Conservation (phyloP, 441 rosid genomes). For the Pelargonium citronellum region DNA sequence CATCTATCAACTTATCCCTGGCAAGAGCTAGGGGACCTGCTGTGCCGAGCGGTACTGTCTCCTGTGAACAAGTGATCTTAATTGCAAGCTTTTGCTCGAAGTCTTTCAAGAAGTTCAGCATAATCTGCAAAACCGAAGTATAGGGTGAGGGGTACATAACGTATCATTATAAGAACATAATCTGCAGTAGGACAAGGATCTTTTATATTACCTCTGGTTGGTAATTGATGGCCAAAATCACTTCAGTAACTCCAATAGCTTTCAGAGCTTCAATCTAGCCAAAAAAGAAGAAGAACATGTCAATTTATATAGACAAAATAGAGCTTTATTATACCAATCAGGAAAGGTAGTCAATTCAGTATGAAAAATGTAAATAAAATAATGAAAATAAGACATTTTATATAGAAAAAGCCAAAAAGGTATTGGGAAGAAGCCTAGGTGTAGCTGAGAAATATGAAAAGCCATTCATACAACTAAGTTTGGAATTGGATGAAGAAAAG, state of each 20-base stretch:
- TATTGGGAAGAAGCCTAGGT: no score
- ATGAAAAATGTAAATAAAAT: no score
- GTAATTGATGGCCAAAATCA: neutral
- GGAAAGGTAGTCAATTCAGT: no score
- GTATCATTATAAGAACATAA: no score
- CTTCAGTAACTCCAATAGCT: neutral
- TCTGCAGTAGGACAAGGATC: neutral
- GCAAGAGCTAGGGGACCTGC: conserved; percentile 99
- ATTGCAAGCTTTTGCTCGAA: conserved; percentile 81
- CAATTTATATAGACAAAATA: no score
- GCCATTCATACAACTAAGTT: no score
- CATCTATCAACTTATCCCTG: conserved; percentile 74
- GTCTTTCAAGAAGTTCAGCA: conserved; percentile 87
- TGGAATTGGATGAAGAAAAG: no score
- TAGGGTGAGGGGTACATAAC: no score
- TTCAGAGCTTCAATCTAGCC: neutral
- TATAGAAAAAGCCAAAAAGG: no score
- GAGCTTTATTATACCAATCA: no score
- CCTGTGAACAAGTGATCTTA: conserved; percentile 91
- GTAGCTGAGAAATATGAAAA: no score
- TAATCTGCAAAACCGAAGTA: conserved; percentile 45
- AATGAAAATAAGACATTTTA: no score
- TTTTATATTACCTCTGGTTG: neutral
- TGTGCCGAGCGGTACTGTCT: conserved; percentile 96
- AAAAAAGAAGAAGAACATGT: neutral